Base-by-base conservation (phyloP, 2,329 filamentous ascomycete genomes). In the Ophiostoma ulmi region DNA sequence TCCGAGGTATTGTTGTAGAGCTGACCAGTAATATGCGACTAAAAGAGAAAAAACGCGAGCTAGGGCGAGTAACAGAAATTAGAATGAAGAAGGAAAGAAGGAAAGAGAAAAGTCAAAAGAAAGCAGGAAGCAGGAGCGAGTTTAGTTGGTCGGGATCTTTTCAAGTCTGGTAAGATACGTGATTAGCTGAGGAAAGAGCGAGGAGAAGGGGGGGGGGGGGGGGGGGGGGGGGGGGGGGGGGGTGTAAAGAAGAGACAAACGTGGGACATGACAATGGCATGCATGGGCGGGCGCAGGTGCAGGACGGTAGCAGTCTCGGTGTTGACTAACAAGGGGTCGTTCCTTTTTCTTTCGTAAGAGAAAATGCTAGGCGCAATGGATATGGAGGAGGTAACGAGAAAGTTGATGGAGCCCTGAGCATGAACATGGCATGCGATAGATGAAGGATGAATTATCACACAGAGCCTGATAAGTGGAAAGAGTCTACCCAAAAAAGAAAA, bases 281-380 rank as follows among this genome's bases (percentile, higher is more conserved):
- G 17, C 39, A 14, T 44, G 17, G 44, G 26, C 26, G 26, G 26
- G 26, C 26, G 41, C 41, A 44, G 41, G 41, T 44, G 41, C 41
- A 44, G 48, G 7, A n/a, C 48, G 20, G 52, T 58, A 26, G 52
- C n/a, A 26, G 52, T 58, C 52, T 26, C 17, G 22, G 52, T 58
- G 52, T 26, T 10, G n/a, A 22, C 52, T 58, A 17, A 35, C 26
- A 31, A 63, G 22, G 22, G 52, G 52, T 2, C 52, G 52, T 58
- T 26, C 22, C 52, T 58, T 58, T 7, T 31, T 63, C 26, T 35
- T 63, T 35, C 58, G 58, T 63, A 63, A 58, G 52, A 58, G 52
- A 58, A 58, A 58, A 35, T 13, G 26, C 10, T 17, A 63, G 14
- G 0, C 26, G 26, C n/a, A 26, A 13, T 61, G 8, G 7, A 61